Base-by-base conservation (phyloP, 345 rosid genomes). In the Hibiscus tridactylites region DNA sequence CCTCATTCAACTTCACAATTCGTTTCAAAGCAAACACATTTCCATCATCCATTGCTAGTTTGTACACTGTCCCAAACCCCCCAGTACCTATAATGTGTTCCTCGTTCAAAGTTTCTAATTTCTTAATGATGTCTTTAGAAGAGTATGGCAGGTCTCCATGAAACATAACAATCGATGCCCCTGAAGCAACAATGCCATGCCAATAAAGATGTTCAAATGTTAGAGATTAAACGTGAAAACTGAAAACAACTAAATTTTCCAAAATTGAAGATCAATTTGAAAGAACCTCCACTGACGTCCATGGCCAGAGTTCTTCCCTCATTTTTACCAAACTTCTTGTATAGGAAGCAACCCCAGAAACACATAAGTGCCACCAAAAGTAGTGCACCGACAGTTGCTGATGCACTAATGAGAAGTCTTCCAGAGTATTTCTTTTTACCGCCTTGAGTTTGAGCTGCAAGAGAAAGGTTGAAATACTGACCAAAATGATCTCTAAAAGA, bases 331-430 rank as follows among this genome's bases (percentile, higher is more conserved):
- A 95, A 87, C 88, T 92, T 95, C 84, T 92, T 95, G 75, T 90
- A 95, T 68, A 95, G 90, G 84, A 95, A 92, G 85, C 99, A 95
- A 31, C 99, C 99, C 98, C 96, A 95, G 71, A 90, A 95, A 79
- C 98, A 91, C 99, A 95, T 95, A 64, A 95, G 97, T 54, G 99
- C 99, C 80, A 95, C 98, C 76, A 95, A 83, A 79, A 95, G 98
- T 58, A 95, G 83, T 60, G 97, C 98, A 67, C 99, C 99, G 37
- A 95, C 83, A 19, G 99, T 95, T 50, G 98, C 98, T 72, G 91
- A 90, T 65, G 99, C 92, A 79, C 99, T 92, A 72, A 92, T 87
- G 61, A 95, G 88, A 61, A 95, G 79, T 77, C 88, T 81, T 52
- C 90, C 93, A 52, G 98, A 84, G 71, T 86, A 77, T 72, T 83